phyloP scores from a whole-genome alignment of 2,329 filamentous ascomycete genomes.

The Fusarium foetens region DNA sequence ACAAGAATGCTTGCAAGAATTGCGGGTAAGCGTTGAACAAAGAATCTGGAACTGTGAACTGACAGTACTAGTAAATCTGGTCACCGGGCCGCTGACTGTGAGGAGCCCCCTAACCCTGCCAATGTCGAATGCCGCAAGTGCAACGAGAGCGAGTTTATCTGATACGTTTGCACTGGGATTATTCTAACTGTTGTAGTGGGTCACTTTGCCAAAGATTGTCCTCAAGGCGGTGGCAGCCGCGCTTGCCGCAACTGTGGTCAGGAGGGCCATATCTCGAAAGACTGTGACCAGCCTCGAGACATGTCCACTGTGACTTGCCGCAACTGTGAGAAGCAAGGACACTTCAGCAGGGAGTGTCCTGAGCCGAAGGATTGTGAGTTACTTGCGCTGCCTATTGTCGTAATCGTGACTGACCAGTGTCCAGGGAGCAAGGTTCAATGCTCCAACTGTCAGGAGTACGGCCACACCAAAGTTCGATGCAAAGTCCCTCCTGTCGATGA shows the following conservation, averaged over 20 bases:
- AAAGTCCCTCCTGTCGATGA: constrained; percentile 45
- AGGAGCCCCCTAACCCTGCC: constrained; percentile 69
- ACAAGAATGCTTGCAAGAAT: constrained; percentile 75
- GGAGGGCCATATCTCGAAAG: constrained; percentile 66
- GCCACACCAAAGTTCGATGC: constrained; percentile 54
- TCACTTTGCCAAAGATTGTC: constrained; percentile 72
- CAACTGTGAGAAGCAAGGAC: constrained; percentile 69
- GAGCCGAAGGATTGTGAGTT: constrained; percentile 59
- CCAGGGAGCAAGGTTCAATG: constrained; percentile 55
- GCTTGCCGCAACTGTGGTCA: constrained; percentile 71
- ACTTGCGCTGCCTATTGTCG: background rate
- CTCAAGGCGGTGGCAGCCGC: constrained; percentile 65
- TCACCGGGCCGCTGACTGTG: constrained; percentile 62
- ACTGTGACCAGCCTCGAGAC: constrained; percentile 60
- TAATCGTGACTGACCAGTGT: constrained; percentile 27
- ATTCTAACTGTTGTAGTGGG: constrained; percentile 56
- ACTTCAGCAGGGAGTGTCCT: constrained; percentile 71
- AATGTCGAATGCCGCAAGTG: constrained; percentile 75
- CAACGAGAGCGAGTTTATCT: constrained; percentile 61
- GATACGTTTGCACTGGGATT: background rate
- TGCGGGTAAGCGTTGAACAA: constrained; percentile 60
- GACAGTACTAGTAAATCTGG: constrained; percentile 56
- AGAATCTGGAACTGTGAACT: constrained; percentile 5
- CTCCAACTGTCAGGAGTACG: constrained; percentile 52
- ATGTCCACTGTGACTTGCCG: constrained; percentile 65